phyloP scores from a whole-genome alignment of 1,139 yeast species.

The Eremothecium gossypii region DNA sequence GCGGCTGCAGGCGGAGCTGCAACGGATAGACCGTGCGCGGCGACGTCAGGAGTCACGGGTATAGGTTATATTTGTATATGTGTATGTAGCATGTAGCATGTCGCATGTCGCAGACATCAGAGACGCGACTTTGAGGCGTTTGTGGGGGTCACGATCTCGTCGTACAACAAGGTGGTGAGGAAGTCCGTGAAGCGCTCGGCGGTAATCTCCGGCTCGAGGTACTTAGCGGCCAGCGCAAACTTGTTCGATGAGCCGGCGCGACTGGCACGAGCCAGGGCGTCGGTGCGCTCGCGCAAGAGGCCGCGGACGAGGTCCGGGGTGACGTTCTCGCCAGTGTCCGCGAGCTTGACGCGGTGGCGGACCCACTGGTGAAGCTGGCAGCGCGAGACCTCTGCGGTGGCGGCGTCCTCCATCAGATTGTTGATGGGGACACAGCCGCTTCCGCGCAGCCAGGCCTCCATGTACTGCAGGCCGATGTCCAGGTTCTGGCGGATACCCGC shows the following conservation, averaged over 20 bases:
- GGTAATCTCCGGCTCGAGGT: conserved; percentile 58
- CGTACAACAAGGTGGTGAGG: conserved; percentile 62
- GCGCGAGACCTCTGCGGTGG: conserved; percentile 80
- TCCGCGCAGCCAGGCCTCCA: conserved; percentile 81
- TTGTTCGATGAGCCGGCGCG: conserved; percentile 40
- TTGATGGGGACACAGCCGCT: conserved; percentile 80
- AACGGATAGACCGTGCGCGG: no score
- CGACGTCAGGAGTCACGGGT: no score
- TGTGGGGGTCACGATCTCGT: conserved; percentile 49
- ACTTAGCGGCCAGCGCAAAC: conserved; percentile 44
- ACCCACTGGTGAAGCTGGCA: conserved; percentile 80
- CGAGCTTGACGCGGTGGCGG: conserved; percentile 51
- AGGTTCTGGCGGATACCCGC: conserved; percentile 63
- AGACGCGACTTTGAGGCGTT: no score
- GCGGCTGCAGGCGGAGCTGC: no score
- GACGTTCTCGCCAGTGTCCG: conserved; percentile 50
- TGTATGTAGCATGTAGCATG: no score
- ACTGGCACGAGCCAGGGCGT: conserved; percentile 37
- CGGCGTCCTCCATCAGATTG: conserved; percentile 82
- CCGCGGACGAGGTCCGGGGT: conserved; percentile 50
- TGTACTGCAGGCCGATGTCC: conserved; percentile 66
- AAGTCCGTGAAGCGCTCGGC: conserved; percentile 67
- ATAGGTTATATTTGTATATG: no score
- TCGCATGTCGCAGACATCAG: no score
- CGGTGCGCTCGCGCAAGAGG: conserved; percentile 55